Conservation (phyloP, 345 rosid species). For the Reutealis trisperma region DNA sequence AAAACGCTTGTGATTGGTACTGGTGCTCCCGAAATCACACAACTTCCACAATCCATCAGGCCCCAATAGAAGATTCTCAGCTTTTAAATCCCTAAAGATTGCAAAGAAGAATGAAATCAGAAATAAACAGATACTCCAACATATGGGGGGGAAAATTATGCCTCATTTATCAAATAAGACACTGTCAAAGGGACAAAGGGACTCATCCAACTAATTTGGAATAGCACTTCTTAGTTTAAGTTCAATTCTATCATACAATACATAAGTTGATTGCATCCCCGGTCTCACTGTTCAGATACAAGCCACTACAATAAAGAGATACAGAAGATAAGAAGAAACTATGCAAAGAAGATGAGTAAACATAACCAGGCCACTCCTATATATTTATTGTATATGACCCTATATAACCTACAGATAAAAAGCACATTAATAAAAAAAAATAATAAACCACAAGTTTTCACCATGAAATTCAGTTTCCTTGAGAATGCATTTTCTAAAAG, state of each 20-base stretch:
- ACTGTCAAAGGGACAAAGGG: neutral
- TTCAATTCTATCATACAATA: neutral
- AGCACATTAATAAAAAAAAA: neutral
- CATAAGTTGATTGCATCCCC: neutral
- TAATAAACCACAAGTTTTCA: neutral
- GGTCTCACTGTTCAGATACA: neutral
- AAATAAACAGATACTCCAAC: neutral
- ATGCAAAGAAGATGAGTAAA: neutral
- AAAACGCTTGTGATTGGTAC: slow-evolving; percentile 90
- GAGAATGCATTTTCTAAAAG: neutral
- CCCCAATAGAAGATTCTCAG: slow-evolving; percentile 83
- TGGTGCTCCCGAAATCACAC: slow-evolving; percentile 94
- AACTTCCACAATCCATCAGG: slow-evolving; percentile 82
- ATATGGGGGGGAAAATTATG: neutral
- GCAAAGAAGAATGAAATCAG: slow-evolving; percentile 8
- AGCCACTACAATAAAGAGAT: neutral
- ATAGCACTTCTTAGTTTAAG: neutral
- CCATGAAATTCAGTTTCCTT: neutral
- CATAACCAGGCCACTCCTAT: too few relatives aligned
- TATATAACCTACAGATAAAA: neutral
- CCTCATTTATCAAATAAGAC: neutral
- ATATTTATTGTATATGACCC: neutral
- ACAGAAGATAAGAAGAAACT: neutral
- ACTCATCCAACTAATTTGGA: neutral
- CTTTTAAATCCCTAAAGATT: slow-evolving; percentile 84